Percentiles rank a stretch among this genome's conserved stretches.
Evolutionary conservation across 2,329 filamentous ascomycete genomes (phyloP).

Genomic region (Aureobasidium sp.): DNA sequence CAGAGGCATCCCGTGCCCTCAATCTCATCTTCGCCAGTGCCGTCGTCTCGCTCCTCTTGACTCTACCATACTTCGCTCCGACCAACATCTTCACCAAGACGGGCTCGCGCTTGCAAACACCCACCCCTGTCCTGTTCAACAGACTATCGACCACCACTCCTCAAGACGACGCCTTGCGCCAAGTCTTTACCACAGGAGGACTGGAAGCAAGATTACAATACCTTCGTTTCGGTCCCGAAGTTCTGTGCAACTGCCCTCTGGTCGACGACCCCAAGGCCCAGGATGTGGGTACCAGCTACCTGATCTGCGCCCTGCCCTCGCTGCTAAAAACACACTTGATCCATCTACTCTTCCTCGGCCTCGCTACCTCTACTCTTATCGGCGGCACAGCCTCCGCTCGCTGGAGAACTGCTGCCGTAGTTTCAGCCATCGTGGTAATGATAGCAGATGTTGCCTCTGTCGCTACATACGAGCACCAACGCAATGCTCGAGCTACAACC

Average conservation of each 20-base stretch:
- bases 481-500: conserved; percentile 54
- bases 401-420: conserved; percentile 64
- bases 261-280: conserved; percentile 41
- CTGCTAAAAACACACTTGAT: conserved; percentile 69
- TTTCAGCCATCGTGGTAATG: not conserved
- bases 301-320: conserved; percentile 71
- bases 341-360: conserved; percentile 63
- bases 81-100: conserved; percentile 77
- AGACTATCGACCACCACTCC: conserved; percentile 55
- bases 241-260: conserved; percentile 70
- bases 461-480: conserved; percentile 54
- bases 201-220: conserved; percentile 71
- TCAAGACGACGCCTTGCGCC: conserved; percentile 56
- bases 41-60: conserved; percentile 45
- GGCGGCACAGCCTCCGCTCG: conserved; percentile 53
- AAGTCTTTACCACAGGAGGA: conserved; percentile 54
- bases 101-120: conserved; percentile 72
- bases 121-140: conserved; percentile 75
- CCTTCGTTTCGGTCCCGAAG: conserved; percentile 69
- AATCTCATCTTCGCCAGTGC: conserved; percentile 50
- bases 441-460: conserved; percentile 45
- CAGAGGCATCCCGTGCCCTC: conserved; percentile 48
- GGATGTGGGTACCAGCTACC: conserved; percentile 52
- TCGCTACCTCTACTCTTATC: conserved; percentile 62
- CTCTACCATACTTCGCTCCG: conserved; percentile 59